Percentiles rank a stretch among this genome's conserved stretches.
Conservation (phyloP, 2,329 filamentous ascomycete genomes). For the Beauveria asiatica region DNA sequence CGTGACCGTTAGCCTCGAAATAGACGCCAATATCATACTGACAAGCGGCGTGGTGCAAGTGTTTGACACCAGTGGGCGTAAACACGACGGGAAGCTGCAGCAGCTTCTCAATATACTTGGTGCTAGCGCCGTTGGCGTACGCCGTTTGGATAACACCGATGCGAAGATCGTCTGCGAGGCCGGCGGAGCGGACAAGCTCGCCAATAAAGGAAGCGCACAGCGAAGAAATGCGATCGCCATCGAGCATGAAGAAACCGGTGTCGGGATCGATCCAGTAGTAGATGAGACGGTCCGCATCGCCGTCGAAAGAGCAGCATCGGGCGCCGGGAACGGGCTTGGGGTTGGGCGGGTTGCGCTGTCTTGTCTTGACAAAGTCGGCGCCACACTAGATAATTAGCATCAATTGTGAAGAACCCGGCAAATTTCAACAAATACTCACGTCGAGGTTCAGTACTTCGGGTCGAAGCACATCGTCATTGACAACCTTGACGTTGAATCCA, state of each 20-base stretch:
- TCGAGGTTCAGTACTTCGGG: constrained; percentile 85
- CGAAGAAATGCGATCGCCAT: constrained; percentile 93
- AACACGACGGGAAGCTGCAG: constrained; percentile 84
- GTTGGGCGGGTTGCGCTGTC: constrained; percentile 77
- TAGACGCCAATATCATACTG: constrained; percentile 95
- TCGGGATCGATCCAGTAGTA: constrained; percentile 88
- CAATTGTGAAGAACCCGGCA: neutral
- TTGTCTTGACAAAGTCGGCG: constrained; percentile 95
- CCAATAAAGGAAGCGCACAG: constrained; percentile 89
- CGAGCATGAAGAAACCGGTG: constrained; percentile 80
- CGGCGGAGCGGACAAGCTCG: constrained; percentile 73
- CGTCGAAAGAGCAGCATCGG: constrained; percentile 85
- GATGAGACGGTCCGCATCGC: constrained; percentile 89
- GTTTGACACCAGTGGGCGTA: constrained; percentile 93
- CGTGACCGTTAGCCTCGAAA: constrained; percentile 97
- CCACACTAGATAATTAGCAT: constrained; percentile 54
- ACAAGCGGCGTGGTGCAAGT: constrained; percentile 92
- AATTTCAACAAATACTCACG: constrained; percentile 40
- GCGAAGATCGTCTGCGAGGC: constrained; percentile 69
- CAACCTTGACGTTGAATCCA: constrained; percentile 70
- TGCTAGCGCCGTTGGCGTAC: constrained; percentile 93
- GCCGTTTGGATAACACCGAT: constrained; percentile 96
- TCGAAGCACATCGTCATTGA: constrained; percentile 89
- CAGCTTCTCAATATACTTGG: constrained; percentile 81
- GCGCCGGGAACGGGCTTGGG: constrained; percentile 69